Conservation (phyloP, 2,329 filamentous ascomycete species). For the Trichoderma polysporum region DNA sequence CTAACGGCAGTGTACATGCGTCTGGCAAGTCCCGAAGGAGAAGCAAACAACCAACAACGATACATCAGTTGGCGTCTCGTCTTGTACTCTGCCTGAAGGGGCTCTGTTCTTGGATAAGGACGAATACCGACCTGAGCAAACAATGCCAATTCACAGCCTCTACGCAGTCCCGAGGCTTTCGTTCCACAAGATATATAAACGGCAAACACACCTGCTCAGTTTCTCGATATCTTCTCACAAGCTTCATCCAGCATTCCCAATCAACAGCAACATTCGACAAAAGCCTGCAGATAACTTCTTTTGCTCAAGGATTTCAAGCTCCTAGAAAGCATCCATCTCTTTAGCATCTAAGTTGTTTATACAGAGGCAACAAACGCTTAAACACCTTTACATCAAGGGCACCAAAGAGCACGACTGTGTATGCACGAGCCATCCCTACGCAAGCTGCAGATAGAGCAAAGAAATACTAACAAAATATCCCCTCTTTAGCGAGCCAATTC, state of each 20-base stretch:
- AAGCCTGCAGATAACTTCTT: neutral
- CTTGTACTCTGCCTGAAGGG: constrained; percentile 18
- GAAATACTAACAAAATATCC: neutral
- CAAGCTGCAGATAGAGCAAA: neutral
- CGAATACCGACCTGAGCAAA: constrained; percentile 20
- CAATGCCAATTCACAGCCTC: constrained; percentile 20
- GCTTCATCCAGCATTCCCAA: constrained; percentile 12
- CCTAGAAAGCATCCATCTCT: neutral
- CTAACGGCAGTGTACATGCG: constrained; percentile 15
- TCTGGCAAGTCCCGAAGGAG: constrained; percentile 15
- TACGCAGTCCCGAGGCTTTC: constrained; percentile 15
- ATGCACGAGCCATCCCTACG: neutral
- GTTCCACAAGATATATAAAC: constrained; percentile 22
- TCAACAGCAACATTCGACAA: neutral
- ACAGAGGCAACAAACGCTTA: neutral
- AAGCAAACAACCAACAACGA: constrained; percentile 24
- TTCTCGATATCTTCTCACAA: constrained; percentile 11
- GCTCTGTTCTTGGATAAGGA: constrained; percentile 20
- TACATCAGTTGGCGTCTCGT: constrained; percentile 23
- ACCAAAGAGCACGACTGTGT: neutral
- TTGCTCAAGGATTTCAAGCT: neutral
- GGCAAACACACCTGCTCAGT: constrained; percentile 15
- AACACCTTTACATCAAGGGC: neutral
- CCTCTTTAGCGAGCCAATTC: neutral
- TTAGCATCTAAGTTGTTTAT: neutral